Conservation (phyloP, 768 basidiomycete species). For the Pluteus cervinus region DNA sequence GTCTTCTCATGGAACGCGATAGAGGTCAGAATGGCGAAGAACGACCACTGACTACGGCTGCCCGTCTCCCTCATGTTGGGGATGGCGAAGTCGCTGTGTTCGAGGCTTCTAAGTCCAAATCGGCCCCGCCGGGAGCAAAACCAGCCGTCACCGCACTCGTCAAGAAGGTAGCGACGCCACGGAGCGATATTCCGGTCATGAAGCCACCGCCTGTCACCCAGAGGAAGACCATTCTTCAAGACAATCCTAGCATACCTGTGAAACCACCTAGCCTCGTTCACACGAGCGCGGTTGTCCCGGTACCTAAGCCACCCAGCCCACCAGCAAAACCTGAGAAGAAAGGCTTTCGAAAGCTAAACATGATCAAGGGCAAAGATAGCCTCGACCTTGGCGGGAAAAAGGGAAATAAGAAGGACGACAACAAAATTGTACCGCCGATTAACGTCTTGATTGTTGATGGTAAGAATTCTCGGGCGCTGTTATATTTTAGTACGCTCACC, state of each 20-base stretch:
- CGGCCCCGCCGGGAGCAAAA: slow-evolving; percentile 4
- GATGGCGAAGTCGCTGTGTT: slow-evolving; percentile 14
- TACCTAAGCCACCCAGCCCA: too few relatives aligned
- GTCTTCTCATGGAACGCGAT: slow-evolving; percentile 41
- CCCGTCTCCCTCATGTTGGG: slow-evolving; percentile 17
- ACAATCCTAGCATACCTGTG: too few relatives aligned
- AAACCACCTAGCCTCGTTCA: too few relatives aligned
- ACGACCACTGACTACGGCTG: slow-evolving; percentile 20
- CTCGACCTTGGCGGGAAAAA: too few relatives aligned
- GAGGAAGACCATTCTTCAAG: too few relatives aligned
- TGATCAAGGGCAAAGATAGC: too few relatives aligned
- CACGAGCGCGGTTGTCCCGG: too few relatives aligned
- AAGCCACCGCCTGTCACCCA: too few relatives aligned
- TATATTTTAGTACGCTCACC: slow-evolving; percentile 8
- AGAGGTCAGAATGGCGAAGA: slow-evolving; percentile 28
- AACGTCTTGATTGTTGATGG: slow-evolving; percentile 98
- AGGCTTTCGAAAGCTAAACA: too few relatives aligned
- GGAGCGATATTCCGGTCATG: too few relatives aligned
- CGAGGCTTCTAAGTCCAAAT: slow-evolving; percentile 5
- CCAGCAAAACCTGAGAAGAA: too few relatives aligned
- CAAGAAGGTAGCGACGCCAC: too few relatives aligned
- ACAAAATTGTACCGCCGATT: slow-evolving; percentile 88
- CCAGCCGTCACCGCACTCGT: neutral
- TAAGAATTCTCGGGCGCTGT: slow-evolving; percentile 29
- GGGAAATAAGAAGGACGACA: slow-evolving; percentile 46